A percentile compares a stretch with the other conserved stretches of the same genome.
These are phyloP conservation scores for Mortierella sp. DNA, from an alignment of 371 early-diverging fungal species.

Conservation along the genomic window DNA sequence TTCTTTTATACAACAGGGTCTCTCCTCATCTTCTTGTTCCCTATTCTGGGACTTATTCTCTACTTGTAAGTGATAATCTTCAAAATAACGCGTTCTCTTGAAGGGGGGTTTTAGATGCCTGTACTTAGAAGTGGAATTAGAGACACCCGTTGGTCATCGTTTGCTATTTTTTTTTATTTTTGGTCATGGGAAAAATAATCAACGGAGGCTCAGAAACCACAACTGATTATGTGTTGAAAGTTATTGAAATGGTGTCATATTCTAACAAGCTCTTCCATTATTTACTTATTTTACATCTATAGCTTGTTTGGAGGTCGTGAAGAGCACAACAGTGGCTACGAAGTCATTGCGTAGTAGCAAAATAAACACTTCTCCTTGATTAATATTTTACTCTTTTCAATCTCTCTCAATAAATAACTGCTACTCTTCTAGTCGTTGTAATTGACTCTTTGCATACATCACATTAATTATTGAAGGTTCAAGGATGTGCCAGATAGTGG, in stretches of 20 bases:
- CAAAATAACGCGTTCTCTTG: not conserved
- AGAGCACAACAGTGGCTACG: constrained; percentile 65
- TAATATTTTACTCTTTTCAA: too few relatives aligned
- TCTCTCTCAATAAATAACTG: not conserved
- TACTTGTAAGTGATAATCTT: constrained; percentile 68
- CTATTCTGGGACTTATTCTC: constrained; percentile 67
- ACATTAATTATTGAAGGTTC: too few relatives aligned
- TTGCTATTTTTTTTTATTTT: constrained; percentile 4
- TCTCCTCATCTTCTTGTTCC: constrained; percentile 73
- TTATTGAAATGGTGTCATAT: not conserved
- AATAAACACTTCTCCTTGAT: too few relatives aligned
- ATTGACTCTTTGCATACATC: too few relatives aligned
- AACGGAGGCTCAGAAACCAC: not conserved
- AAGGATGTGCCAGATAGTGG: too few relatives aligned
- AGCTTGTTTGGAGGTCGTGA: constrained; percentile 70
- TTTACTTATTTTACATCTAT: constrained; percentile 4
- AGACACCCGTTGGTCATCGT: not conserved
- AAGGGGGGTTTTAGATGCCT: not conserved
- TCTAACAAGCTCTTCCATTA: not conserved
- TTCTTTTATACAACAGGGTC: constrained; percentile 58
- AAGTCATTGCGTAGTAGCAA: constrained; percentile 58
- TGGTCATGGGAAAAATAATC: constrained; percentile 3
- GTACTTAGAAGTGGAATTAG: too few relatives aligned
- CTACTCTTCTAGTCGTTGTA: too few relatives aligned
- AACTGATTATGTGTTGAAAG: too few relatives aligned